Evolutionary conservation across 805 yeast genomes (phyloP), one percentile per base, ranked within the genome.

Genomic region (Ogataea methanolica): DNA sequence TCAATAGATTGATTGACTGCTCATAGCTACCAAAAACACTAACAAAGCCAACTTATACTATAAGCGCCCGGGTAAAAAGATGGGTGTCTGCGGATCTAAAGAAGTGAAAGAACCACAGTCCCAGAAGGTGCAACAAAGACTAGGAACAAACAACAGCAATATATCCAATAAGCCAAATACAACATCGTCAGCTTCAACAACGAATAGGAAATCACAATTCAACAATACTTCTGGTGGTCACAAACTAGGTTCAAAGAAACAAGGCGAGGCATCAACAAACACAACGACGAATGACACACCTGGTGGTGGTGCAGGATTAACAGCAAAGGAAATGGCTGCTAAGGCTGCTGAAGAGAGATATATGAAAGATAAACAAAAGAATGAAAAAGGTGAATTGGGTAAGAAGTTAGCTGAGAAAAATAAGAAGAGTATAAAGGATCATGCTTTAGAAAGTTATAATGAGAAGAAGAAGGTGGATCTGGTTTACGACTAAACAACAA

Each of bases 71-170:
- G 19, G 11, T 23, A 19, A 16, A 5, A 36, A 17, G 36, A 61
- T 61, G 65, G 65, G 65, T 33, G 17, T 54, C 7, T 61, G 63
- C 36, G 58, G 55, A 19, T 61, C 65, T 1, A 61, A 60, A 36
- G 65, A 59, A 42, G 42, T 47, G 1, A 15, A 47, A 9, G 45
- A 42, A 22, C 41, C 45, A 14, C 31, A 40, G 23, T 34, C 36
- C 34, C 34, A 26, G 4, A 41, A 41, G 7, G 23, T 35, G 16
- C 46, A 45, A 22, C 46, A 42, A 17, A 40, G 50, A 35, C 22
- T 53, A 26, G 46, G 47, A 3, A 39, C 44, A 17, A 29, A 21
- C 5, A 33, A 34, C 2, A 39, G 42, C 4, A 11, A 26, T 26
- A 26, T 11, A 26, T 26, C 31, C 43, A 33, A 17, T 31, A 14